Evolutionary conservation across 345 rosid species (phyloP).

Genomic region (Arabidopsis arenosa): DNA sequence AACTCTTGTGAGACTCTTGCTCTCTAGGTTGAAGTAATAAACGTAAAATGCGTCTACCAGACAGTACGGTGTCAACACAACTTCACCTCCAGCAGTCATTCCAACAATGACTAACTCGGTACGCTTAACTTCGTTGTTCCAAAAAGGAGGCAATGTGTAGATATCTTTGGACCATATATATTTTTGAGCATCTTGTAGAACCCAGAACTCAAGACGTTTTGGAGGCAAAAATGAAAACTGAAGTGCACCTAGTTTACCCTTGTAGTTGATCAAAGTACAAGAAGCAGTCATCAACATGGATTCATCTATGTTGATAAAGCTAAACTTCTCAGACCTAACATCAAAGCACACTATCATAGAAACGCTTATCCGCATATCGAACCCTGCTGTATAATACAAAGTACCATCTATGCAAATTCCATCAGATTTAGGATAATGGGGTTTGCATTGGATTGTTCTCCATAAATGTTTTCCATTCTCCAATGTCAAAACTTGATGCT

Average conservation of each 20-base stretch:
- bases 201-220: background rate
- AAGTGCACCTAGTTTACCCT: conserved; percentile 18
- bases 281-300: background rate
- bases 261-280: conserved; percentile 22
- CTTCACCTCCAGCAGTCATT: background rate
- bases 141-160: background rate
- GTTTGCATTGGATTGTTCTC: background rate
- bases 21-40: background rate
- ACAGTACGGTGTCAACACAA: background rate
- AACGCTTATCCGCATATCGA: background rate
- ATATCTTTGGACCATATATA: conserved; percentile 1
- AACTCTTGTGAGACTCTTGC: background rate
- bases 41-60: background rate
- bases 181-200: background rate
- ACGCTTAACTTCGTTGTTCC: background rate
- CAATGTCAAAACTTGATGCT: conserved; percentile 3
- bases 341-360: conserved; percentile 15
- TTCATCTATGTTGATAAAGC: background rate
- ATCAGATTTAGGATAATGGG: background rate
- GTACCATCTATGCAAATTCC: background rate
- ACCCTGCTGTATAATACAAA: background rate
- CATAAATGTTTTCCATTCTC: background rate
- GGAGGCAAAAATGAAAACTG: too few relatives aligned
- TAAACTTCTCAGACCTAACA: conserved; percentile 9
- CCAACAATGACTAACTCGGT: background rate